phyloP scores from a whole-genome alignment of 23 red algal genomes.

The Gracilaria vermiculophylla region DNA sequence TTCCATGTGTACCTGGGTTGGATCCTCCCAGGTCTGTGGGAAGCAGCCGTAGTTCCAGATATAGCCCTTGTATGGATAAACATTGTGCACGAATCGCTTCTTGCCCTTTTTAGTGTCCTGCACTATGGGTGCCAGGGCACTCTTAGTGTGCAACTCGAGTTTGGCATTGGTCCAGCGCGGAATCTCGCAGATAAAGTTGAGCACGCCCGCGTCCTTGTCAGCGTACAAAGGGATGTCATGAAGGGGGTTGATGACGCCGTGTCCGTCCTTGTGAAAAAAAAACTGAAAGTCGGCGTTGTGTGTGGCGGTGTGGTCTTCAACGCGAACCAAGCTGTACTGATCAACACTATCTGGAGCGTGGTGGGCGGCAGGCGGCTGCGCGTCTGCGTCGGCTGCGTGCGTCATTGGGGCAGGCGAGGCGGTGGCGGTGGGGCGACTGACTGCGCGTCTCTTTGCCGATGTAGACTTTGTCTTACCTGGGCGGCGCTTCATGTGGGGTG shows the following conservation, averaged over 20 bases:
- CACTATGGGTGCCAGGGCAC: slow-evolving; percentile 88
- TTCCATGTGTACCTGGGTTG: slow-evolving; percentile 96
- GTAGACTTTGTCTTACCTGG: background rate
- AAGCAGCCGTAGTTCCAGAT: slow-evolving; percentile 99
- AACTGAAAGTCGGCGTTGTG: slow-evolving; percentile 63
- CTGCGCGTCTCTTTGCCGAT: background rate
- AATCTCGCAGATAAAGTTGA: slow-evolving; percentile 98
- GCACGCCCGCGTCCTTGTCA: slow-evolving; percentile 76
- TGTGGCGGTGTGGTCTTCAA: slow-evolving; percentile 42
- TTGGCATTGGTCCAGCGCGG: slow-evolving; percentile 97
- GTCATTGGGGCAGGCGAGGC: background rate
- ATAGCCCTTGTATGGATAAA: slow-evolving; percentile 99
- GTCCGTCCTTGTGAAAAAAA: slow-evolving; percentile 76
- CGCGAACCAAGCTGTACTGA: slow-evolving; percentile 34
- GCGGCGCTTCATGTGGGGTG: background rate
- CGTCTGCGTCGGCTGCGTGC: background rate
- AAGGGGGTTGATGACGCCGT: slow-evolving; percentile 84
- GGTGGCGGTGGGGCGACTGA: background rate
- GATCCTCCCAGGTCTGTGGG: slow-evolving; percentile 98
- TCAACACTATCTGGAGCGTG: background rate
- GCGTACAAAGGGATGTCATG: slow-evolving; percentile 96
- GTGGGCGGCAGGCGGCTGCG: background rate
- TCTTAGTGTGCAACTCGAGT: slow-evolving; percentile 87
- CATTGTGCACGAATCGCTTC: slow-evolving; percentile 95
- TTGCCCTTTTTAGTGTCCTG: slow-evolving; percentile 99